Percentiles rank a stretch among this genome's conserved stretches.
phyloP scores from a whole-genome alignment of 1,139 yeast species.

The Nematodospora anomalae region DNA sequence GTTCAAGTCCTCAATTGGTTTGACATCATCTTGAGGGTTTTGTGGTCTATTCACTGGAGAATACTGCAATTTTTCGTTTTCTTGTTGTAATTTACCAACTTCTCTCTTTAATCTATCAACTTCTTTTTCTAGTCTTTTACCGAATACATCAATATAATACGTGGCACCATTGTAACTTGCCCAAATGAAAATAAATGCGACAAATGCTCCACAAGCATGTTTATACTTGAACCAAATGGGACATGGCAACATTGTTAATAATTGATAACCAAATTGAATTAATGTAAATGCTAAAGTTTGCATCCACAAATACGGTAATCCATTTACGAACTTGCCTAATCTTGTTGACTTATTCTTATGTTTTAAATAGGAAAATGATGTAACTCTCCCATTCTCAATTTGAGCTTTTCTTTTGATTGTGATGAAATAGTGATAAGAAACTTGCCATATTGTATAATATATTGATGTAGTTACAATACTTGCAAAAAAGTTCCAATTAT shows the following conservation, averaged over 20 bases:
- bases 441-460: constrained; percentile 93
- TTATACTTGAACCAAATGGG: constrained; percentile 81
- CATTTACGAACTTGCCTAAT: constrained; percentile 78
- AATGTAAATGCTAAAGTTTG: constrained; percentile 84
- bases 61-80: constrained; percentile 45
- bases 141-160: constrained; percentile 88
- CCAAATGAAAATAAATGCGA: constrained; percentile 67
- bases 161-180: constrained; percentile 95
- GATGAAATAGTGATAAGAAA: constrained; percentile 84
- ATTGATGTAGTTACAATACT: constrained; percentile 80
- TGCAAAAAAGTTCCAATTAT: constrained; percentile 67
- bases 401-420: constrained; percentile 77
- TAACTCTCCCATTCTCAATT: constrained; percentile 81
- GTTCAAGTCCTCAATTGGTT: neutral
- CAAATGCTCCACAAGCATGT: constrained; percentile 65
- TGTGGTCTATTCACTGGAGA: constrained; percentile 21
- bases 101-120: constrained; percentile 69
- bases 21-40: constrained; percentile 5
- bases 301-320: constrained; percentile 76
- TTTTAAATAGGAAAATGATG: constrained; percentile 84
- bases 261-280: constrained; percentile 84
- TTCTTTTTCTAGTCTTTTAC: constrained; percentile 82
- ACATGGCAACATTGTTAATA: constrained; percentile 85
- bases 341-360: constrained; percentile 63
- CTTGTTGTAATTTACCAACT: constrained; percentile 54